Conservation (phyloP, 2,329 filamentous ascomycete species). For the Parasarocladium wereldwijsianum region DNA sequence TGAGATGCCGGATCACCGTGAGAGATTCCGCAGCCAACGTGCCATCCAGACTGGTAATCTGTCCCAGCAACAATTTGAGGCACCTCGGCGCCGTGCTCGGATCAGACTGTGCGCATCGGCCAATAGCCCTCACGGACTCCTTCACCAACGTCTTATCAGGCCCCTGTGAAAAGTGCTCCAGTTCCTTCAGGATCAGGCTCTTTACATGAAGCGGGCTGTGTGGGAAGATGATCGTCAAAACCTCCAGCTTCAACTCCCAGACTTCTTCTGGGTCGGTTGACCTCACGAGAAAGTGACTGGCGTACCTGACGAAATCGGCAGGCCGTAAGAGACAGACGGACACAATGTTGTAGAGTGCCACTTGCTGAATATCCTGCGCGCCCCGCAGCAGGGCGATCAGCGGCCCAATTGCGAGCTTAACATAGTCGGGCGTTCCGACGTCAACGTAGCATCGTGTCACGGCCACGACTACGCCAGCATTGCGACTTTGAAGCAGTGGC, state of each 20-base stretch:
- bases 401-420: slow-evolving; percentile 64
- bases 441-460: slow-evolving; percentile 76
- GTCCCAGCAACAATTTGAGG: slow-evolving; percentile 65
- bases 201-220: slow-evolving; percentile 63
- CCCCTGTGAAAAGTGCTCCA: slow-evolving; percentile 80
- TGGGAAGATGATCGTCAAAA: slow-evolving; percentile 82
- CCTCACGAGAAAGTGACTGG: slow-evolving; percentile 78
- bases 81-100: slow-evolving; percentile 59
- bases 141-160: slow-evolving; percentile 63
- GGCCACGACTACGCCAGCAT: slow-evolving; percentile 80
- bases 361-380: slow-evolving; percentile 73
- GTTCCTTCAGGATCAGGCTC: slow-evolving; percentile 75
- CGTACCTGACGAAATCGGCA: slow-evolving; percentile 71
- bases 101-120: slow-evolving; percentile 77
- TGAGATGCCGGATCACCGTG: slow-evolving; percentile 88
- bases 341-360: slow-evolving; percentile 88
- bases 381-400: slow-evolving; percentile 74
- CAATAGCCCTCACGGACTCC: slow-evolving; percentile 85
- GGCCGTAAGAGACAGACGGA: slow-evolving; percentile 72
- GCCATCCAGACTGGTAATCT: slow-evolving; percentile 79
- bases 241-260: slow-evolving; percentile 84
- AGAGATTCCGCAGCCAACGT: slow-evolving; percentile 82
- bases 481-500: slow-evolving; percentile 81
- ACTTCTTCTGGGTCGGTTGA: slow-evolving; percentile 66
- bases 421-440: slow-evolving; percentile 65